These are phyloP conservation scores for Plectosphaerella sp. DNA, from an alignment of 2,329 filamentous ascomycete species.

Conservation along the genomic window DNA sequence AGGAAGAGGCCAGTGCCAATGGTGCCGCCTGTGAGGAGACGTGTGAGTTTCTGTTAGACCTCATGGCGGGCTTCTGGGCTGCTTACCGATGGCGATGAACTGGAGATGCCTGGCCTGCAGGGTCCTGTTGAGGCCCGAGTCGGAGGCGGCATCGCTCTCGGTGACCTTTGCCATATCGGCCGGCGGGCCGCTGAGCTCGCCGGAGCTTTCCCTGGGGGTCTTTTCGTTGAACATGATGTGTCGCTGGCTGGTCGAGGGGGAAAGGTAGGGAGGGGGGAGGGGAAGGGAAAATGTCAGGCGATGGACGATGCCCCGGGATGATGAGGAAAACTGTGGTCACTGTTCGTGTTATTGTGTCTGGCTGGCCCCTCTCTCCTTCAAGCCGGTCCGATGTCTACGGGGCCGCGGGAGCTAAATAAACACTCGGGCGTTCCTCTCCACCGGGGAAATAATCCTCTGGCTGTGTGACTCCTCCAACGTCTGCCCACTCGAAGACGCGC, in stretches of 20 bases:
- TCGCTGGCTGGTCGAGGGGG: neutral
- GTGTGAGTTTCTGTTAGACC: constrained; percentile 1
- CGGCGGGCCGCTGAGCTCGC: neutral
- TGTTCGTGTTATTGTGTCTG: too few species aligned
- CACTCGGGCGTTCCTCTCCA: neutral
- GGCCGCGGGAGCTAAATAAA: neutral
- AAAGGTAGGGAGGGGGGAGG: neutral
- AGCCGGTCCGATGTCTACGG: too few species aligned
- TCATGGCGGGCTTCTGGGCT: too few species aligned
- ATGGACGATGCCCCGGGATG: neutral
- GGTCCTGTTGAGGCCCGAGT: constrained; percentile 28
- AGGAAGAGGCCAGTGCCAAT: constrained; percentile 73
- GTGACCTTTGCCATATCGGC: constrained; percentile 8
- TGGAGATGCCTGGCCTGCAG: constrained; percentile 38
- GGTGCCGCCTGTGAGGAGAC: constrained; percentile 39
- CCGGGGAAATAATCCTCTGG: neutral
- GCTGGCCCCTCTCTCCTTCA: too few species aligned
- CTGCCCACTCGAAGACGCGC: neutral
- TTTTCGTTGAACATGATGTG: neutral
- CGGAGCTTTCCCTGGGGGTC: neutral
- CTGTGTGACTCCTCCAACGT: neutral
- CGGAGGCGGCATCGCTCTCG: constrained; percentile 31
- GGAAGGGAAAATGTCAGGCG: neutral
- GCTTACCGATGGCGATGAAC: constrained; percentile 42
- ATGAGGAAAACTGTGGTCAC: neutral